A percentile compares a stretch with the other conserved stretches of the same genome.
phyloP scores from a whole-genome alignment of 2,329 filamentous ascomycete species.

The Ophiostoma ulmi region DNA sequence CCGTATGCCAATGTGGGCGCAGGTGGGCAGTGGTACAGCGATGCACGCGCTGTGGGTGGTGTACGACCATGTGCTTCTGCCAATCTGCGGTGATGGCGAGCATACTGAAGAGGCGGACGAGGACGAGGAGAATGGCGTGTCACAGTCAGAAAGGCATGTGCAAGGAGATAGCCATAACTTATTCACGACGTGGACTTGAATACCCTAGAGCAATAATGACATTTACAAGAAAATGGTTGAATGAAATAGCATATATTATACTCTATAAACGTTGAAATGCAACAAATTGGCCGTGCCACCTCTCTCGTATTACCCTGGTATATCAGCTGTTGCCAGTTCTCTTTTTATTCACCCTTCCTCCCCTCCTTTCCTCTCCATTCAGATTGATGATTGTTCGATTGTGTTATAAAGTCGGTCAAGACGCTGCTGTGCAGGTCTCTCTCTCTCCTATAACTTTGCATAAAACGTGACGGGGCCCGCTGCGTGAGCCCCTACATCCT shows the following conservation, averaged over 20 bases:
- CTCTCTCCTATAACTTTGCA: conserved; percentile 1
- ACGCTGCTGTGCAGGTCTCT: background rate
- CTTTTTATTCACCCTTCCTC: background rate
- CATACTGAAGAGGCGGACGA: conserved; percentile 28
- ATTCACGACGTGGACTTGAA: background rate
- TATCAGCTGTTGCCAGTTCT: conserved; percentile 8
- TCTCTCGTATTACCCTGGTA: background rate
- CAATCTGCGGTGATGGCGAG: conserved; percentile 81
- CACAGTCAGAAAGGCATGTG: background rate
- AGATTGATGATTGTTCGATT: background rate
- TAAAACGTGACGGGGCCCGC: background rate
- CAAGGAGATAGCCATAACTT: background rate
- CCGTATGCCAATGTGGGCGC: conserved; percentile 60
- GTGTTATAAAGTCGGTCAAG: background rate
- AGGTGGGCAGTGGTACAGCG: conserved; percentile 44
- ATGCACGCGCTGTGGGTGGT: conserved; percentile 46
- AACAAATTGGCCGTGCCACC: background rate
- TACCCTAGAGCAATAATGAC: too few relatives aligned
- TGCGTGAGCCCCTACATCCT: conserved; percentile 8
- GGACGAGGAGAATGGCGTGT: background rate
- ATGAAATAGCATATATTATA: background rate
- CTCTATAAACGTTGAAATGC: background rate
- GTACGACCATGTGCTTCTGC: conserved; percentile 48
- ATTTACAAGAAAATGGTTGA: too few relatives aligned
- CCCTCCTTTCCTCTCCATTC: background rate